Percentiles rank a stretch among this genome's conserved stretches.
Conservation (phyloP, 306 rosid species). For the Lotus japonicus region DNA sequence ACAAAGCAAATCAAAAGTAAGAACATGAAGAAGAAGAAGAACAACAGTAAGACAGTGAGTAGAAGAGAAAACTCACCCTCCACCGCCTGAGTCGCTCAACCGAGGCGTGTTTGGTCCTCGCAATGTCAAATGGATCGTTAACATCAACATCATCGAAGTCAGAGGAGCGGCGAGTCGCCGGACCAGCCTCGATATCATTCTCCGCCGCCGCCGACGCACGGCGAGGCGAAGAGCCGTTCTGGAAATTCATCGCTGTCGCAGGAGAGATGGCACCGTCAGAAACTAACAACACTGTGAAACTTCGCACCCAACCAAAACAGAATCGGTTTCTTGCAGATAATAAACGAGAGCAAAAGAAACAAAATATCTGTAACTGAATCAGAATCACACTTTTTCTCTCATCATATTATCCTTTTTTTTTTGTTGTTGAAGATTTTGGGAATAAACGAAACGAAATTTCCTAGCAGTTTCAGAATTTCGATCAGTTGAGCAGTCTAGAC, state of each 20-base stretch:
- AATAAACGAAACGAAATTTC: no score
- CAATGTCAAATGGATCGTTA: slow-evolving; percentile 56
- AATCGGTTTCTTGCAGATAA: background rate
- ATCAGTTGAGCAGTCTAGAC: no score
- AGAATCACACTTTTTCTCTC: no score
- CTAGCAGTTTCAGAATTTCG: no score
- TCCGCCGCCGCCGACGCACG: background rate
- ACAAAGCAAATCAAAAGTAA: background rate
- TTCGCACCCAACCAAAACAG: background rate
- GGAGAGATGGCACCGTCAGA: slow-evolving; percentile 84
- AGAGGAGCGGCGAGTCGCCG: slow-evolving; percentile 12
- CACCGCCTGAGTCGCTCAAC: slow-evolving; percentile 81
- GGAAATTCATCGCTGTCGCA: slow-evolving; percentile 78
- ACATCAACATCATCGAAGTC: slow-evolving; percentile 35
- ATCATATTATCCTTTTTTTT: no score
- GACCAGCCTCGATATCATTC: slow-evolving; percentile 61
- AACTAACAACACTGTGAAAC: background rate
- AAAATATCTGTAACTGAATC: no score
- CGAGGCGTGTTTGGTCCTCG: slow-evolving; percentile 73
- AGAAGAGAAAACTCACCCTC: slow-evolving; percentile 58
- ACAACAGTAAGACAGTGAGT: background rate
- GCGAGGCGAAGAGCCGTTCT: slow-evolving; percentile 45
- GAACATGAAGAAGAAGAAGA: background rate
- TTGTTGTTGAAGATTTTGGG: no score
- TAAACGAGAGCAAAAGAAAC: background rate